phyloP scores from a whole-genome alignment of 2,329 filamentous ascomycete genomes.

The Trichophyton equinum region DNA sequence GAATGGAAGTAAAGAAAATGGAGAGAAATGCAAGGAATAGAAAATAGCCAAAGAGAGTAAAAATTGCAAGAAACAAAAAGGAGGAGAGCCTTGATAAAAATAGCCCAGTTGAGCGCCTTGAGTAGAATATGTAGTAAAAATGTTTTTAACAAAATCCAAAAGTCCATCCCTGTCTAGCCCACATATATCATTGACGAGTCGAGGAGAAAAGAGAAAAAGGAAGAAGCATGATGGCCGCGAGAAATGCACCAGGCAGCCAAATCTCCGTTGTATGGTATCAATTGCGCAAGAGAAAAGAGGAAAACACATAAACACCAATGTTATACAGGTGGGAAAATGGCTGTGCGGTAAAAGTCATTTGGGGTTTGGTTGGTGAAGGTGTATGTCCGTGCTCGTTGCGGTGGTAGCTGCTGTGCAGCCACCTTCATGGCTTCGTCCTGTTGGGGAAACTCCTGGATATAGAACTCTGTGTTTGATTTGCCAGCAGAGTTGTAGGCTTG shows the following conservation, averaged over 20 bases:
- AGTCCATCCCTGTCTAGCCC: not conserved
- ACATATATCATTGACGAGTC: not conserved
- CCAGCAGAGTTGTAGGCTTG: constrained; percentile 10
- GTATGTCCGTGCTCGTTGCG: constrained; percentile 32
- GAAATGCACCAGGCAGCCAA: not conserved
- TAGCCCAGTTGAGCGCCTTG: not conserved
- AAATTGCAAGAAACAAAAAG: not conserved
- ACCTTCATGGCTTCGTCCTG: constrained; percentile 33
- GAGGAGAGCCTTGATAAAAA: not conserved
- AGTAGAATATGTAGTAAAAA: not conserved
- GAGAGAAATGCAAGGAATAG: not conserved
- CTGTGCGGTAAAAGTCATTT: constrained; percentile 21
- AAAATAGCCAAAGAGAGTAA: not conserved
- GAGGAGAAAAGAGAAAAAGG: not conserved
- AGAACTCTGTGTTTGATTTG: constrained; percentile 29
- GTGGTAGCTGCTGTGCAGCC: constrained; percentile 30
- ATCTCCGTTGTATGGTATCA: not conserved
- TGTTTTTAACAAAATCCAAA: not conserved
- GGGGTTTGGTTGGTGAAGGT: constrained; percentile 34
- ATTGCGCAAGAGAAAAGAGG: not conserved
- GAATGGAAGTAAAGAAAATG: not conserved
- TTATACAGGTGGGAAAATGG: constrained; percentile 3
- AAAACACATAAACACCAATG: not conserved
- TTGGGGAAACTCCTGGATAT: constrained; percentile 34
- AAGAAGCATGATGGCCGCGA: not conserved